These are phyloP conservation scores for Trypanosoma platydactyli DNA, from an alignment of 208 protist genomes.

Conservation along the genomic window DNA sequence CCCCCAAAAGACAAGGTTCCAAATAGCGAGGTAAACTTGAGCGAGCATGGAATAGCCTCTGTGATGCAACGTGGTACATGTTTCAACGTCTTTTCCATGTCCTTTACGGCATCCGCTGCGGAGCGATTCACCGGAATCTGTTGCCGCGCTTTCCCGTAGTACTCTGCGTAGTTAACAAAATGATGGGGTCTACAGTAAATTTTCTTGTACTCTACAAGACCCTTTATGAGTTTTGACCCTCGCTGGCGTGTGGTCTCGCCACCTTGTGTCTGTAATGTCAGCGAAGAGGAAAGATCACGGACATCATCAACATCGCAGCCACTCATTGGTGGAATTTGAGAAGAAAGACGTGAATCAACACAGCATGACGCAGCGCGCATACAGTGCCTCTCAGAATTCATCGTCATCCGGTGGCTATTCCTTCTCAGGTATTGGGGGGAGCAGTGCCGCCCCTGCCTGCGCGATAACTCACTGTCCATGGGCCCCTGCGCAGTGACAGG, in stretches of 20 bases:
- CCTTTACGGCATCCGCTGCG: slow-evolving; percentile 20
- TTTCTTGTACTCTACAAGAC: slow-evolving; percentile 58
- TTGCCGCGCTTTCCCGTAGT: slow-evolving; percentile 45
- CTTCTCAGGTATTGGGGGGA: no score
- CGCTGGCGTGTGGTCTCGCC: no score
- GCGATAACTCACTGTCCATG: no score
- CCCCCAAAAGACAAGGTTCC: slow-evolving; percentile 58
- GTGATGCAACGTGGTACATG: slow-evolving; percentile 20
- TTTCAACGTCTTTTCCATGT: slow-evolving; percentile 25
- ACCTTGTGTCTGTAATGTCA: no score
- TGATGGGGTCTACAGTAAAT: slow-evolving; percentile 37
- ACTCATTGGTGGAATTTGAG: no score
- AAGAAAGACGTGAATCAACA: no score
- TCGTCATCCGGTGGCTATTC: no score
- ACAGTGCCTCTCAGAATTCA: no score
- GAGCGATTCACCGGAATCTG: slow-evolving; percentile 13
- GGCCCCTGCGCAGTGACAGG: neutral
- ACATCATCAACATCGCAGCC: no score
- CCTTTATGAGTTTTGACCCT: slow-evolving; percentile 29
- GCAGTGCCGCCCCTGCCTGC: no score
- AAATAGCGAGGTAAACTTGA: slow-evolving; percentile 30
- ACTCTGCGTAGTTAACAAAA: slow-evolving; percentile 63
- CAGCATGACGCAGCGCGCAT: no score
- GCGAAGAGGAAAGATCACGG: no score
- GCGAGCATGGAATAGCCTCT: slow-evolving; percentile 10